Conservation (phyloP, 805 yeast genomes). For the Yarrowia phangngaensis region DNA sequence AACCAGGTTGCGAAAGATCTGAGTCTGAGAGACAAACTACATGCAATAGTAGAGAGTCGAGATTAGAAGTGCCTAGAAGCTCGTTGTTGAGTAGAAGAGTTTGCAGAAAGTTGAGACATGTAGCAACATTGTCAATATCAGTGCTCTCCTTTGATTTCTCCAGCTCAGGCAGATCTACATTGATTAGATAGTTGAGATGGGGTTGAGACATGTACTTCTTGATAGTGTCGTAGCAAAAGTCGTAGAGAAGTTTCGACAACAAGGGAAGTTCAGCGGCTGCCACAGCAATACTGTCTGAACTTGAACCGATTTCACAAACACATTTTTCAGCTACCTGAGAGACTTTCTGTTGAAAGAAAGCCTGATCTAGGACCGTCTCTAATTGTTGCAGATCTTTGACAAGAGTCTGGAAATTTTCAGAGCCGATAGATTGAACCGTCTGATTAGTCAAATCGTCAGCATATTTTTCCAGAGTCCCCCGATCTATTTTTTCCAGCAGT, state of each 20-base stretch:
- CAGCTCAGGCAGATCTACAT: constrained; percentile 3
- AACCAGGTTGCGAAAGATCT: constrained; percentile 3
- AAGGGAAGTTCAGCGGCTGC: background rate
- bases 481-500: constrained; percentile 12
- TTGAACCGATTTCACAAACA: background rate
- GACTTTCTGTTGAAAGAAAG: background rate
- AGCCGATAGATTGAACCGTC: background rate
- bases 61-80: background rate
- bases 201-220: background rate
- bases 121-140: constrained; percentile 1
- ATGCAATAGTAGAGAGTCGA: constrained; percentile 11
- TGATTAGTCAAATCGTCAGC: constrained; percentile 12
- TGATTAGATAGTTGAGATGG: constrained; percentile 15
- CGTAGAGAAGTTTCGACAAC: constrained; percentile 5
- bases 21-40: constrained; percentile 7
- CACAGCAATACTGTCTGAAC: constrained; percentile 5
- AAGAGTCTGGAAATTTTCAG: background rate
- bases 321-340: constrained; percentile 10
- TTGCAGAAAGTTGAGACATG: constrained; percentile 4
- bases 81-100: constrained; percentile 2
- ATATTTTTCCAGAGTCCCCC: constrained; percentile 7
- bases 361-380: background rate
- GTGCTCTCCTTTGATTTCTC: background rate
- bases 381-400: constrained; percentile 5
- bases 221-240: background rate